Base-by-base conservation (phyloP, 2,329 filamentous ascomycete genomes). In the Dothidotthia symphoricarpi region DNA sequence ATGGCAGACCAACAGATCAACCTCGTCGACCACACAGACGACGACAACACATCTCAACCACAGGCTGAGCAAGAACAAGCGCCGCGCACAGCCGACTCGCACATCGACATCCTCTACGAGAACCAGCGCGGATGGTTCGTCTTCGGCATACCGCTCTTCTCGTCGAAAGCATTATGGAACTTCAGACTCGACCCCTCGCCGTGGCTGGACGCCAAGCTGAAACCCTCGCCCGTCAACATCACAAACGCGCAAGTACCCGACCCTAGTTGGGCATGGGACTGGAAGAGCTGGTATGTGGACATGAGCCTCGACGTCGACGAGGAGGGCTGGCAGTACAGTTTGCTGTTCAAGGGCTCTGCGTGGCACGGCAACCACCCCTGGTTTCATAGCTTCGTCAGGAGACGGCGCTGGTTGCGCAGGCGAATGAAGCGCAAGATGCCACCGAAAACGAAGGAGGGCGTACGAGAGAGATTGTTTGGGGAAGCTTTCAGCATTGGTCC, bases 241-340 rank as follows among this genome's bases (percentile, higher is more conserved):
- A 80, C 83, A 43, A 96, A 88, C 43, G 89, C 91, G 0, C 90
- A 96, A 64, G 81, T 95, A 1, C 93, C 93, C 0, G 93, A 98
- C 62, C 93, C 93, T 5, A 88, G 84, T 46, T 98, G 93, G 93
- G 82, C 88, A 61, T 98, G 93, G 93, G 81, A 75, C 8, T 85
- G 82, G 82, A 77, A 77, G 60, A 76, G 75, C 27, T 85, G 82
- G 81, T 85, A 84, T 60, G 81, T 84, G 19, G 82, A 85, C 72
- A 88, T 77, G 88, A 91, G 72, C n/a, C 79, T 85, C 2, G 84
- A 85, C 42, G 82, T 86, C 9, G 93, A 97, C 57, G 85, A 91
- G 46, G 86, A 91, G 47, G 93, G 93, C 3, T 98, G 93, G 93
- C 85, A 95, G 63, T 98, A 98, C 68, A 93, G 88, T 12, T 89